A percentile compares a stretch with the other conserved stretches of the same genome.
Conservation (phyloP, 495 filamentous ascomycete species). For the Astrothelium subdiscretum region DNA sequence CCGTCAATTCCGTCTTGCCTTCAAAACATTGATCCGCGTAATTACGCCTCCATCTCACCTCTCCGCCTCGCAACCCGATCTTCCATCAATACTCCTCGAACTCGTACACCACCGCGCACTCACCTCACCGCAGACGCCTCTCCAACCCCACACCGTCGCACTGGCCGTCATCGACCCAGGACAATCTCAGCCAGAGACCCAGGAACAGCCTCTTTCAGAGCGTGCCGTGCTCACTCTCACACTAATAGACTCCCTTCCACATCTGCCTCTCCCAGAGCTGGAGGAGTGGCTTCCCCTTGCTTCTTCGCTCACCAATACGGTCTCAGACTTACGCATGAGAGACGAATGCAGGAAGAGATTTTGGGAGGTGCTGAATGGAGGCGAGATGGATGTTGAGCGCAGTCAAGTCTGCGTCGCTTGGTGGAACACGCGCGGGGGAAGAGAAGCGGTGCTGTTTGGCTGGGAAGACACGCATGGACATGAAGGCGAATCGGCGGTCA, state of each 20-base stretch:
- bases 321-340: constrained; percentile 50
- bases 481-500: constrained; percentile 29
- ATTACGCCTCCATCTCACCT: constrained; percentile 71
- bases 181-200: constrained; percentile 14
- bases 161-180: constrained; percentile 7
- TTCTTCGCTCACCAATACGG: constrained; percentile 52
- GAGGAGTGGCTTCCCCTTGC: constrained; percentile 67
- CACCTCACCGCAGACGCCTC: constrained; percentile 39
- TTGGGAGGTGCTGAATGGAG: constrained; percentile 71
- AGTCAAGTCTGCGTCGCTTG: constrained; percentile 71
- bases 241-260: constrained; percentile 71
- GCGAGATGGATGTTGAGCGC: constrained; percentile 87
- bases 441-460: constrained; percentile 53
- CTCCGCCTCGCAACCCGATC: constrained; percentile 55
- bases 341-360: constrained; percentile 60
- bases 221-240: constrained; percentile 71
- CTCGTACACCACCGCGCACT: constrained; percentile 59
- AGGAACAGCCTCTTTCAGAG: constrained; percentile 49
- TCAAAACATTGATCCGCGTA: constrained; percentile 79
- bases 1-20: constrained; percentile 85
- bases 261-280: constrained; percentile 54
- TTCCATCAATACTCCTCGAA: constrained; percentile 72
- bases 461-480: constrained; percentile 16
- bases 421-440: constrained; percentile 67
- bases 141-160: constrained; percentile 27